Conservation (phyloP, 176 grass and related monocot genomes). For the Rhipidocladum racemiflorum region DNA sequence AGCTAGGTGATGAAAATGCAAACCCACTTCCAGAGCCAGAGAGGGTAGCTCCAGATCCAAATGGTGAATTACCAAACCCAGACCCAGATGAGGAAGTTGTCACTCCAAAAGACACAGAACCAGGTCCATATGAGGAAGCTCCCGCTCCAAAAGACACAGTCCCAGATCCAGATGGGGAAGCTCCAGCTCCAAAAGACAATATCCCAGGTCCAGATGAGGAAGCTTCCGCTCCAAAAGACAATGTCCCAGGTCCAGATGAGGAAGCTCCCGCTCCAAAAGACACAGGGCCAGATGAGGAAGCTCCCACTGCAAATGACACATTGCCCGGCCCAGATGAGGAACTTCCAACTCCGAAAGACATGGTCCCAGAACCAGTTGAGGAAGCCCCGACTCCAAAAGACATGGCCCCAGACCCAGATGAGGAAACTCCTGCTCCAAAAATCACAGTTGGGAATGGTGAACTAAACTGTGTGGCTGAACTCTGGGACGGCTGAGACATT, state of each 20-base stretch:
- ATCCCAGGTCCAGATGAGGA: constrained; percentile 30
- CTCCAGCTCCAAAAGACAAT: constrained; percentile 21
- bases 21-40: constrained; percentile 37
- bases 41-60: constrained; percentile 44
- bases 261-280: constrained; percentile 17
- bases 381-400: constrained; percentile 31
- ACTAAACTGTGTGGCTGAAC: constrained; percentile 35
- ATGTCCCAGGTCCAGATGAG: constrained; percentile 18
- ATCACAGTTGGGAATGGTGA: constrained; percentile 21
- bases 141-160: constrained; percentile 4
- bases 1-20: constrained; percentile 47
- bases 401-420: constrained; percentile 5
- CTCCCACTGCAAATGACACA: neutral
- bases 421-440: constrained; percentile 27
- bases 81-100: constrained; percentile 32
- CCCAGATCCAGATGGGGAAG: constrained; percentile 36
- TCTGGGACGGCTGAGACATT: constrained; percentile 24
- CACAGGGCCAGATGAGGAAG: constrained; percentile 23
- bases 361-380: constrained; percentile 21
- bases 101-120: constrained; percentile 20
- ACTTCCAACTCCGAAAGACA: constrained; percentile 7
- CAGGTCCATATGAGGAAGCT: constrained; percentile 33
- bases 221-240: constrained; percentile 21
- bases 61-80: constrained; percentile 40
- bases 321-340: constrained; percentile 1